phyloP scores from a whole-genome alignment of 805 yeast species.

The Monosporozyma unispora region DNA sequence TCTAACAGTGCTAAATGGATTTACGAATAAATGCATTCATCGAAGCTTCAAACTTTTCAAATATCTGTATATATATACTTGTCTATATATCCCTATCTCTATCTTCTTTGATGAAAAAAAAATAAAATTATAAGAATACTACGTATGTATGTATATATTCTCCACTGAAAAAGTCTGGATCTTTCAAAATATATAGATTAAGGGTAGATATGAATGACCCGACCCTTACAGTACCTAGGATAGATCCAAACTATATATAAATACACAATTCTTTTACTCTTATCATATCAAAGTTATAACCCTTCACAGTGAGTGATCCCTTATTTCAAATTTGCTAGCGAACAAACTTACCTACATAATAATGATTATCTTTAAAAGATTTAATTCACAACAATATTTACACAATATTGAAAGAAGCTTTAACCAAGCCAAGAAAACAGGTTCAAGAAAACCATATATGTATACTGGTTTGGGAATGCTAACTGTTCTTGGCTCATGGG shows the following conservation, averaged over 20 bases:
- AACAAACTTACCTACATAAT: not conserved
- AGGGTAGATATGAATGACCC: too few species aligned
- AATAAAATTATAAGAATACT: too few species aligned
- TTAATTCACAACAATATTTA: slow-evolving; percentile 1
- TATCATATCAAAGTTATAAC: too few species aligned
- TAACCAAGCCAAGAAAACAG: not conserved
- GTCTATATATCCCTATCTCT: not conserved
- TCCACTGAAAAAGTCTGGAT: too few species aligned
- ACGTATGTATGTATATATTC: too few species aligned
- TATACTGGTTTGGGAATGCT: not conserved
- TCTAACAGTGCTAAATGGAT: slow-evolving; percentile 80
- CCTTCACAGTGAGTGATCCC: too few species aligned
- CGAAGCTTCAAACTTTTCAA: not conserved
- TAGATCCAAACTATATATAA: too few species aligned
- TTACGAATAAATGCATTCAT: slow-evolving; percentile 59
- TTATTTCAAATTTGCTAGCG: too few species aligned
- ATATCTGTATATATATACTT: not conserved
- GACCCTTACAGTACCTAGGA: too few species aligned
- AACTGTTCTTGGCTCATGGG: slow-evolving; percentile 2
- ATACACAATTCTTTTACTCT: too few species aligned
- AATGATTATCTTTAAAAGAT: slow-evolving; percentile 1
- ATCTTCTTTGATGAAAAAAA: not conserved
- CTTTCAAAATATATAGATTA: too few species aligned
- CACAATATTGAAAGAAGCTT: not conserved
- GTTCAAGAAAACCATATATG: slow-evolving; percentile 1